Evolutionary conservation across 2,329 filamentous ascomycete genomes (phyloP).

Genomic region (Orbilia quercus): DNA sequence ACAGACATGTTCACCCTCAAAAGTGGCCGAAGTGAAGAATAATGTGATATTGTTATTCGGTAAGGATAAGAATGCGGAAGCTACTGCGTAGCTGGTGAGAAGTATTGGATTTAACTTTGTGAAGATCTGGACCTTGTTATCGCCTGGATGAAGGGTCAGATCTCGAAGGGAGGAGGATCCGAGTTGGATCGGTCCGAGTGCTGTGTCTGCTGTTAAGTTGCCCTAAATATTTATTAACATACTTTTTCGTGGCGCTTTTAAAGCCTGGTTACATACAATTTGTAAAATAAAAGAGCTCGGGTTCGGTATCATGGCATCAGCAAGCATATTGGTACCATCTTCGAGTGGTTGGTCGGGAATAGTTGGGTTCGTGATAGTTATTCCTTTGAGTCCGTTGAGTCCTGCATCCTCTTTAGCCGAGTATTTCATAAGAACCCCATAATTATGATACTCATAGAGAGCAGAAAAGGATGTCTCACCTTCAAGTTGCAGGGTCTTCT

Average conservation of each 20-base stretch:
- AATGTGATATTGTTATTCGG: slow-evolving; percentile 51
- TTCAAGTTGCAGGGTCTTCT: slow-evolving; percentile 69
- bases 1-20: slow-evolving; percentile 55
- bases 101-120: slow-evolving; percentile 65
- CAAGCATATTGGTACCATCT: slow-evolving; percentile 72
- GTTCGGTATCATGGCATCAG: slow-evolving; percentile 72
- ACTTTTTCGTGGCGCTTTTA: neutral
- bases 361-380: slow-evolving; percentile 67
- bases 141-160: slow-evolving; percentile 70
- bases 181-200: slow-evolving; percentile 67
- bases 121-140: slow-evolving; percentile 69
- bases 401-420: slow-evolving; percentile 1
- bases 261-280: slow-evolving; percentile 66
- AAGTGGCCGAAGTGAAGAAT: slow-evolving; percentile 56
- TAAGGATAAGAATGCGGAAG: slow-evolving; percentile 12
- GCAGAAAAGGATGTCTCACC: slow-evolving; percentile 60
- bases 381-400: slow-evolving; percentile 70
- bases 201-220: slow-evolving; percentile 72
- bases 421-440: no score
- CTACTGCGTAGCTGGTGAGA: slow-evolving; percentile 65
- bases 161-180: slow-evolving; percentile 71
- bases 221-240: slow-evolving; percentile 64
- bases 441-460: no score
- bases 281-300: slow-evolving; percentile 72
- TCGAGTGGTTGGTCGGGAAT: slow-evolving; percentile 64